Conservation (phyloP, 208 protist species). For the Crithidia mellificae region DNA sequence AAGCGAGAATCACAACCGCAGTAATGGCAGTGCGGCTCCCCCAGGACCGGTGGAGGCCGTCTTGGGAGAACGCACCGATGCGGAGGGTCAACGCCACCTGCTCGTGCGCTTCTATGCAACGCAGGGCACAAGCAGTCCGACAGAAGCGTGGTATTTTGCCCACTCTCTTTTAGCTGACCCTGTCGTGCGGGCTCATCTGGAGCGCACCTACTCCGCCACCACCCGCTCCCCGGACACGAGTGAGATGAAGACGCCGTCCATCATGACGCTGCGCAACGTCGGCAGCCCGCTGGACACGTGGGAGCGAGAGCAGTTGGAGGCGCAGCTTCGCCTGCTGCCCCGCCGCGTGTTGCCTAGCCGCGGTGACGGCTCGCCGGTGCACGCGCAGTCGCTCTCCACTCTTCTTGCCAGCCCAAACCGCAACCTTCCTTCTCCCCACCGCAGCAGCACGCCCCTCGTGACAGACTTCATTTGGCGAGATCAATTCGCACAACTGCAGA, state of each 20-base stretch:
- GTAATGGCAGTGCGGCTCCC: no score
- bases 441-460: not conserved
- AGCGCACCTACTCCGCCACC: conserved; percentile 36
- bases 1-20: no score
- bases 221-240: conserved; percentile 1
- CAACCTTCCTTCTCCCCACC: not conserved
- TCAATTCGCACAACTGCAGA: not conserved
- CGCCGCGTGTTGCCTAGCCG: conserved; percentile 23
- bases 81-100: conserved; percentile 28
- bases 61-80: conserved; percentile 44
- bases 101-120: conserved; percentile 34
- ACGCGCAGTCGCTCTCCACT: not conserved
- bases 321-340: conserved; percentile 45
- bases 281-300: conserved; percentile 36
- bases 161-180: conserved; percentile 26
- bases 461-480: not conserved
- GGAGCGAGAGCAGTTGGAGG: conserved; percentile 61
- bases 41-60: conserved; percentile 32
- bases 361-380: conserved; percentile 16
- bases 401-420: not conserved
- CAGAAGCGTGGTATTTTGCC: conserved; percentile 41
- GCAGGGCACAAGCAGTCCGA: not conserved
- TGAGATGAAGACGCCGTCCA: conserved; percentile 10
- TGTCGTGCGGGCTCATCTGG: conserved; percentile 41
- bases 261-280: conserved; percentile 9